Base-by-base conservation (phyloP, 2,329 filamentous ascomycete genomes). In the Fusarium sp. region DNA sequence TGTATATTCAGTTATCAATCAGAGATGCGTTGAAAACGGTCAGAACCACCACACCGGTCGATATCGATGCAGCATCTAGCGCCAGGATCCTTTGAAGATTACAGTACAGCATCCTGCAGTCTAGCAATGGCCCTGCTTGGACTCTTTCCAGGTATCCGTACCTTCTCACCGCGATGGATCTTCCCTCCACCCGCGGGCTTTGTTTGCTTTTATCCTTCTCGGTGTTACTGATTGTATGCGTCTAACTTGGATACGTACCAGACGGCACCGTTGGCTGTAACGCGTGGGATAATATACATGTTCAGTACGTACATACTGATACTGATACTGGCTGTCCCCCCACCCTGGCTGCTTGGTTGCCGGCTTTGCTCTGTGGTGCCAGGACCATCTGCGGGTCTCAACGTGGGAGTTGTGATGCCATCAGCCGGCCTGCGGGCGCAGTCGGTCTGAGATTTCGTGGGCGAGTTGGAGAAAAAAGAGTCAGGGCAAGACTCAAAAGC, bases 371-470 rank as follows among this genome's bases (percentile, higher is more conserved):
- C 30, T 71, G 68, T 75, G 72, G 73, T 75, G 73, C 72, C 73
- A 75, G 70, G 68, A 62, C 72, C 63, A 61, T 54, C 61, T 73
- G 73, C 72, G 73, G 73, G 72, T 71, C 73, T 69, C 58, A 70
- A 73, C 72, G 73, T 75, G 73, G 73, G 73, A 75, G 73, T 71
- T 72, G 73, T 75, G 74, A 76, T 76, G 72, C 73, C 72, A 76
- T 76, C 73, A 70, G 71, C 72, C 69, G 64, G 59, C 50, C 66
- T 73, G 74, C 74, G 74, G 74, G 74, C 74, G 74, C 73, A 76
- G 68, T 61, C 63, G 72, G 72, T 75, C 71, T 75, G 57, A 68
- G 72, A 75, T 73, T 73, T 75, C 73, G 73, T 75, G 71, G 73
- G 68, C 66, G 49, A 68, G 64, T 38, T 38, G 34, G 34, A 38